phyloP scores from a whole-genome alignment of 345 rosid genomes.

The Brassica juncea region DNA sequence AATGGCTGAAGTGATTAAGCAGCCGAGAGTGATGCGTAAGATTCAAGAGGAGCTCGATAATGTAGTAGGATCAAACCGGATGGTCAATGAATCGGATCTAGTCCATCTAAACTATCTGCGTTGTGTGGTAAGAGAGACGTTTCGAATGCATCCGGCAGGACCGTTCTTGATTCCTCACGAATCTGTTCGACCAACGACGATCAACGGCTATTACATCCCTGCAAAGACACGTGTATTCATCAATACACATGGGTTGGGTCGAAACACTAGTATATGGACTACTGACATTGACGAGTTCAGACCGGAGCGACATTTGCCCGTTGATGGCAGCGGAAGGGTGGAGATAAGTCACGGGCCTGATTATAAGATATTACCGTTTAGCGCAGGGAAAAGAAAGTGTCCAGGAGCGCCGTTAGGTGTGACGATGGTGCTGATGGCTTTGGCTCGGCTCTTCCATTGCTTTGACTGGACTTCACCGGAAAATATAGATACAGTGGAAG shows the following conservation, averaged over 20 bases:
- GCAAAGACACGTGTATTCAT: constrained; percentile 87
- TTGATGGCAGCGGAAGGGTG: constrained; percentile 57
- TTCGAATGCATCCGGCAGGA: constrained; percentile 95
- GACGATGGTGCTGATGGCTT: constrained; percentile 76
- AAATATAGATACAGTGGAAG: constrained; percentile 62
- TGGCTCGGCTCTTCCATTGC: constrained; percentile 85
- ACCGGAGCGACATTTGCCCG: constrained; percentile 79
- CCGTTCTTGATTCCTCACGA: constrained; percentile 93
- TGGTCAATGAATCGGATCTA: constrained; percentile 74
- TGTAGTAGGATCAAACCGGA: constrained; percentile 60
- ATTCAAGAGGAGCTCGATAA: constrained; percentile 76
- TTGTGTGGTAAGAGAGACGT: constrained; percentile 90
- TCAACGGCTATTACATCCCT: constrained; percentile 75
- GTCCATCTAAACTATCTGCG: constrained; percentile 72
- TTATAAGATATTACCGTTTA: constrained; percentile 84
- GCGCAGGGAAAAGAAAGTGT: constrained; percentile 88
- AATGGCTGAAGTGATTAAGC: constrained; percentile 86
- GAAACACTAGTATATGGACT: constrained; percentile 68
- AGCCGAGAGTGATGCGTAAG: constrained; percentile 66
- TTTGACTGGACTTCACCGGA: constrained; percentile 74
- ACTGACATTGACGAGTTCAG: constrained; percentile 62
- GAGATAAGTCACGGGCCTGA: constrained; percentile 95
- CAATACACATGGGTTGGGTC: constrained; percentile 87
- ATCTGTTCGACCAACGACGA: constrained; percentile 62
- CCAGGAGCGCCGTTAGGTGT: constrained; percentile 93